A percentile compares a stretch with the other conserved stretches of the same genome.
Evolutionary conservation across 2,329 filamentous ascomycete genomes (phyloP).

Genomic region (Pseudogymnoascus sp.): DNA sequence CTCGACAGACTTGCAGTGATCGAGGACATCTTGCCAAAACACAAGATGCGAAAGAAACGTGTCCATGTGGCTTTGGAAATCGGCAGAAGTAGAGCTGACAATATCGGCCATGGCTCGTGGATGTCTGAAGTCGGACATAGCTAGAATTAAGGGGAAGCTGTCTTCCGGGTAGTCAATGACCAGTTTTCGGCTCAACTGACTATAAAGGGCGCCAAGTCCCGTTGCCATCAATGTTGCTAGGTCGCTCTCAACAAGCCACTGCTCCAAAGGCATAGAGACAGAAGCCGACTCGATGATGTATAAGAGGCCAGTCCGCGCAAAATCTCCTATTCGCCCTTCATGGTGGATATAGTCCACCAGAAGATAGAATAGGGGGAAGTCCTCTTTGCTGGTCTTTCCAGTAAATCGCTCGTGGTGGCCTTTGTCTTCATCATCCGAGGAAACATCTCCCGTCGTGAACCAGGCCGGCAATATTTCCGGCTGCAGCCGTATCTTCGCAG

Average conservation of each 20-base stretch:
- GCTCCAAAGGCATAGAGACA: constrained; percentile 72
- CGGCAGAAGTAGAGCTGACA: constrained; percentile 63
- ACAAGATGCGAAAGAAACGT: constrained; percentile 91
- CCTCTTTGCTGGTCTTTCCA: constrained; percentile 77
- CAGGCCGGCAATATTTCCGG: constrained; percentile 81
- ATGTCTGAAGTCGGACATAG: constrained; percentile 81
- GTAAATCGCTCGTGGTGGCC: constrained; percentile 63
- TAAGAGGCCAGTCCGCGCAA: constrained; percentile 84
- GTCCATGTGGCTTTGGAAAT: constrained; percentile 79
- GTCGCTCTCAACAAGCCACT: constrained; percentile 96
- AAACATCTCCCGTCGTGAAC: constrained; percentile 60
- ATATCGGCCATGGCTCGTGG: constrained; percentile 63
- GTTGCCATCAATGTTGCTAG: constrained; percentile 96
- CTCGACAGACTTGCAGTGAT: constrained; percentile 86
- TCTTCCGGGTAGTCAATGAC: constrained; percentile 71
- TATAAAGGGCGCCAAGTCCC: constrained; percentile 71
- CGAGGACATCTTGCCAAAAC: constrained; percentile 97
- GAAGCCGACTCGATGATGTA: constrained; percentile 95
- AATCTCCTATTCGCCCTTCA: constrained; percentile 89
- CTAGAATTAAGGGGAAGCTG: constrained; percentile 72
- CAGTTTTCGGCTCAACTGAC: constrained; percentile 65
- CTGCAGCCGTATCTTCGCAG: constrained; percentile 88
- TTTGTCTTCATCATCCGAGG: constrained; percentile 29
- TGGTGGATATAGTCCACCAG: constrained; percentile 95
- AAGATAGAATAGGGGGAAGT: constrained; percentile 93